These are phyloP conservation scores for Amphirosellinia nigrospora DNA, from an alignment of 495 filamentous ascomycete genomes.

Conservation along the genomic window DNA sequence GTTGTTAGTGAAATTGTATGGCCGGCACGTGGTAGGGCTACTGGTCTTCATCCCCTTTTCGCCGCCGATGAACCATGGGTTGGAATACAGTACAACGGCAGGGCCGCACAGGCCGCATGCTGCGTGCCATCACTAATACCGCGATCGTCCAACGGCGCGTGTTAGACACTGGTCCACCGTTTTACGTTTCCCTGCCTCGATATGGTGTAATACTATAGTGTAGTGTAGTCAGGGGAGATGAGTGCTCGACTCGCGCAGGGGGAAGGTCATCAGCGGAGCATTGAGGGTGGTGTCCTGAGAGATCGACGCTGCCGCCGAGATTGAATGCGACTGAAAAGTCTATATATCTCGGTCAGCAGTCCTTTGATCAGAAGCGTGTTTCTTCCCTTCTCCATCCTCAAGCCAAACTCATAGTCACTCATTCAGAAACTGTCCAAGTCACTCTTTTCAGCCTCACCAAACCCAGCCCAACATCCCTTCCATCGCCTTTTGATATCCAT, in stretches of 20 bases:
- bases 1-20: neutral
- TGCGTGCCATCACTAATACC: neutral
- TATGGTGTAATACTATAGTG: no score
- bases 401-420: slow-evolving; percentile 14
- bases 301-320: neutral
- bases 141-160: neutral
- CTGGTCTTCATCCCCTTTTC: neutral
- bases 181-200: neutral
- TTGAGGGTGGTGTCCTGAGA: neutral
- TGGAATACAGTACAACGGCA: neutral
- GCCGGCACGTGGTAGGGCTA: neutral
- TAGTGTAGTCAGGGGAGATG: slow-evolving; percentile 6
- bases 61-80: slow-evolving; percentile 9
- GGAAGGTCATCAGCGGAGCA: neutral
- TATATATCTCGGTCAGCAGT: neutral
- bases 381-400: neutral
- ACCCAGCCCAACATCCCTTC: neutral
- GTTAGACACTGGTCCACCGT: neutral
- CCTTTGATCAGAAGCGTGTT: neutral
- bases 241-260: neutral
- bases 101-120: neutral
- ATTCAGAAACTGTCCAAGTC: neutral
- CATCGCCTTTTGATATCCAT: neutral
- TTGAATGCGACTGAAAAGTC: neutral
- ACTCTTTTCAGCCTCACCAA: neutral